Base-by-base conservation (phyloP, 495 filamentous ascomycete genomes). In the Oidiodendron maius region DNA sequence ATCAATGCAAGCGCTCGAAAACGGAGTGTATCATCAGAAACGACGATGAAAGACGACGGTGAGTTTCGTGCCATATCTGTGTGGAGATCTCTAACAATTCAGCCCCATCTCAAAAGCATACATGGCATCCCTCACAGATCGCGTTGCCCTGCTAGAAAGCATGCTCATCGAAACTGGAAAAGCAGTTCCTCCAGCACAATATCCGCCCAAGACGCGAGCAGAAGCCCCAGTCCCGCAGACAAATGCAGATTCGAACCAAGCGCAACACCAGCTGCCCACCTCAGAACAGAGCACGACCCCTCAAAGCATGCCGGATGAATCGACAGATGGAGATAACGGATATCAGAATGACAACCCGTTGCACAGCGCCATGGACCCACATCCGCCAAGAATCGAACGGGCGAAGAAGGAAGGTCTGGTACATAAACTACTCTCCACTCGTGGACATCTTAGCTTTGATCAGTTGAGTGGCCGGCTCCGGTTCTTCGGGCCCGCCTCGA, bases 71-170 rank as follows among this genome's bases (percentile, higher is more conserved):
- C 8, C 12, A 21, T 36, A 17, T 24, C n/a, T 30, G 2, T 4
- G 12, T 11, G 30, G n/a, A 45, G 16, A 3, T 15, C 28, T 9
- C 36, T 42, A 38, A 42, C 20, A 8, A 23, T 22, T 20, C 37
- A 75, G 72, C 37, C 75, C 75, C 2, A 75, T 78, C 21, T 78
- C 75, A 5, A 66, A 75, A 54, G 75, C 72, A 39, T 78, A 78
- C 63, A 73, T 78, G 67, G 74, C 70, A 30, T 73, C 72, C 4
- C 56, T 78, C 21, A 73, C 74, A 23, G 68, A 68, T 48, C 66
- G 74, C 13, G 73, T 78, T n/a, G 52, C 61, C 6, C 28, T 76
- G 24, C 53, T 78, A 4, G 75, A 78, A 55, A 54, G 45, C 17
- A 71, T 78, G 69, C 59, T 78, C 25, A 59, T 62, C 41, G 72